A percentile compares a stretch with the other conserved stretches of the same genome.
These are phyloP conservation scores for Diaporthe velutina DNA, from an alignment of 2,329 filamentous ascomycete genomes.

Conservation along the genomic window DNA sequence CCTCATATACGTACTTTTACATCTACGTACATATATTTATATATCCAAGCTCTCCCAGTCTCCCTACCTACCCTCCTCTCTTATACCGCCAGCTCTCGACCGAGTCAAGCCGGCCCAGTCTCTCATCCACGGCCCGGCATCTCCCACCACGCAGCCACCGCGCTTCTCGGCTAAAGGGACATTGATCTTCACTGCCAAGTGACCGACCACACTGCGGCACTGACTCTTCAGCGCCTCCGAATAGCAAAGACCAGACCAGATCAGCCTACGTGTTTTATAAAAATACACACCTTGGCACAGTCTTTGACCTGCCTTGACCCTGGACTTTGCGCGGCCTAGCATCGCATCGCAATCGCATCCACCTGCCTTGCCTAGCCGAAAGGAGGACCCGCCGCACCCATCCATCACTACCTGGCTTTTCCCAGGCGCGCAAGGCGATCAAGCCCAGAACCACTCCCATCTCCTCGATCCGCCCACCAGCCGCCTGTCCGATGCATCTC, in stretches of 20 bases:
- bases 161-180: slow-evolving; percentile 30
- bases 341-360: slow-evolving; percentile 15
- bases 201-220: slow-evolving; percentile 10
- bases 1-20: background rate
- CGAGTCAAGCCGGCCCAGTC: slow-evolving; percentile 17
- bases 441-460: slow-evolving; percentile 13
- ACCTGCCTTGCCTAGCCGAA: slow-evolving; percentile 10
- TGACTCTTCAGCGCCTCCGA: slow-evolving; percentile 10
- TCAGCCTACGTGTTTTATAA: slow-evolving; percentile 24
- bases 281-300: slow-evolving; percentile 3
- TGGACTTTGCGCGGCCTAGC: background rate
- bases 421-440: slow-evolving; percentile 19
- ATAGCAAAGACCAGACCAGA: background rate
- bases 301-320: background rate
- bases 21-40: background rate
- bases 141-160: slow-evolving; percentile 22
- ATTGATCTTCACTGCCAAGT: slow-evolving; percentile 24
- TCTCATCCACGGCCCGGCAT: slow-evolving; percentile 17
- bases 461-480: slow-evolving; percentile 24
- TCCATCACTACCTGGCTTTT: slow-evolving; percentile 27
- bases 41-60: no score
- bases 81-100: slow-evolving; percentile 10
- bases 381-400: background rate
- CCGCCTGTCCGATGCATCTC: slow-evolving; percentile 25
- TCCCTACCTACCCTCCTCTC: background rate